Evolutionary conservation across 2,329 filamentous ascomycete species (phyloP), one percentile per base, ranked within the genome.

Genomic region (Cladosporium sphaerospermum): DNA sequence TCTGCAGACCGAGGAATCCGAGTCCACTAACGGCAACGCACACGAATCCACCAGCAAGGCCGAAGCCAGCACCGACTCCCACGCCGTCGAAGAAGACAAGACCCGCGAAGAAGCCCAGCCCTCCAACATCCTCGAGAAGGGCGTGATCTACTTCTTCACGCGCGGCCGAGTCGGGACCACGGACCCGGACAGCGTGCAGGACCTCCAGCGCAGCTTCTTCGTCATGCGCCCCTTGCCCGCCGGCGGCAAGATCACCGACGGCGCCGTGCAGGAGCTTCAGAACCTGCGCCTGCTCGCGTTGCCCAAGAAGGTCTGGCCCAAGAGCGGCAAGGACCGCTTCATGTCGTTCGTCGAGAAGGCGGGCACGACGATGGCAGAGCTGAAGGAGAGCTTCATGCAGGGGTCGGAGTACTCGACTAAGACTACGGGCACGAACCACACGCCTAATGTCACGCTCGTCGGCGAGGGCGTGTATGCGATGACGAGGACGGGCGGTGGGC

Each of bases 121-220:
- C 1, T 80, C 78, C 5, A 83, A 75, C 55, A 82, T 95, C 19
- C 76, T 95, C 2, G 90, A 96, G 65, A 95, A 93, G 64, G 90
- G 90, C 3, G 80, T 93, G 61, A 84, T 96, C 60, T 95, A 95
- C 75, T 95, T 95, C 77, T 95, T 95, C 75, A 85, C 86, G 62
- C 84, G 90, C 14, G 83, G 83, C 7, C 84, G 89, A 10, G 88
- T 96, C 36, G 81, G 82, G 47, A 78, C 88, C 23, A 81, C 89
- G 4, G 78, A 88, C 6, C 84, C 89, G 0, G 78, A 84, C 14
- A 77, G 79, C 43, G 75, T 92, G 1, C 71, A 79, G 39, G 89
- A 96, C 49, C 79, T 95, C 45, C 82, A 86, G 40, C 84, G 89
- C 45, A 89, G 80, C 57, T 92, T 86, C 72, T 84, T 96, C 62